These are phyloP conservation scores for Sporothrix euskadiensis DNA, from an alignment of 2,329 filamentous ascomycete species.

Conservation along the genomic window DNA sequence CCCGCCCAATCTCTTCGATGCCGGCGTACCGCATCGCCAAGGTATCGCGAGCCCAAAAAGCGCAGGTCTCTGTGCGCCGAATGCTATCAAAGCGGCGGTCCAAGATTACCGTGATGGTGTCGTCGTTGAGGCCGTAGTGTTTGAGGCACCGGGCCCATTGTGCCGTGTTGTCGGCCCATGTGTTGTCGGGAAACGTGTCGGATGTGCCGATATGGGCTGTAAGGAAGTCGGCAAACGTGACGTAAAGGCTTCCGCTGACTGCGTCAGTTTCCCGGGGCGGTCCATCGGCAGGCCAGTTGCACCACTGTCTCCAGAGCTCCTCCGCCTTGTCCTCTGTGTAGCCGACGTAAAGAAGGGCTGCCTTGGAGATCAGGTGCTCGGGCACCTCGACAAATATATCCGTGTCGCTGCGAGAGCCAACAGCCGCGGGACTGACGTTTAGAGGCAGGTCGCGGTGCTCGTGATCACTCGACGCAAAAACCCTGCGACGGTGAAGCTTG, in stretches of 20 bases:
- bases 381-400: not conserved
- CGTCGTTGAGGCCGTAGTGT: not conserved
- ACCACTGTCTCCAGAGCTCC: not conserved
- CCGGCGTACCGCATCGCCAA: not conserved
- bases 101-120: not conserved
- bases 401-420: no score
- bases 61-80: not conserved
- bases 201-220: not conserved
- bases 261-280: not conserved
- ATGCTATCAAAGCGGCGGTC: not conserved
- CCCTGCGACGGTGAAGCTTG: no score
- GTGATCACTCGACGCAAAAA: not conserved
- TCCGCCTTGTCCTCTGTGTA: not conserved
- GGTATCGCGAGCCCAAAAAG: not conserved
- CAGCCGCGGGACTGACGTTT: not conserved
- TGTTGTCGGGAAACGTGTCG: not conserved
- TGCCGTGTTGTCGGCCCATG: not conserved
- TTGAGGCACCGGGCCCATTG: not conserved
- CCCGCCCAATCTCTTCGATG: not conserved
- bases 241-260: not conserved
- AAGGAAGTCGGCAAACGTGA: not conserved
- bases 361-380: not conserved
- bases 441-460: not conserved
- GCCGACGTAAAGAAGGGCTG: not conserved
- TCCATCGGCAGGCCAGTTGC: not conserved